Evolutionary conservation across 345 rosid genomes (phyloP), one percentile per base, ranked within the genome.

Genomic region (Syzygium aqueum): DNA sequence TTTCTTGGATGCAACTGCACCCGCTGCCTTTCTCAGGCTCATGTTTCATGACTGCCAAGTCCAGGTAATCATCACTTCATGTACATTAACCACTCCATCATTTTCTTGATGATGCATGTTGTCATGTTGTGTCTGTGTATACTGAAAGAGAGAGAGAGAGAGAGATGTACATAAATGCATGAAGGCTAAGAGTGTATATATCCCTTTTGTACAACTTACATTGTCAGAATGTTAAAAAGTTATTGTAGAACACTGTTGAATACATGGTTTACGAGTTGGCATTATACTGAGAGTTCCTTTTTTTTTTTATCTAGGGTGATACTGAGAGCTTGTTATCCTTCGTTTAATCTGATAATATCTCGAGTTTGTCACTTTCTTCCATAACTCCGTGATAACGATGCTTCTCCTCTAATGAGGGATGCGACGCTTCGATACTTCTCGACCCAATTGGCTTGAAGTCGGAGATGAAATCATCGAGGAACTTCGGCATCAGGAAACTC

Each of bases 41-140:
- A 33, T 91, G 89, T 89, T 91, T 40, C 90, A 91, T 85, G 92
- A 89, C 87, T 91, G 91, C 89, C 88, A 87, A 89, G 89, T 88
- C 61, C 91, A 88, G 89, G 91, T 88, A 61, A 87, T 22, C 53
- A 40, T 77, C 37, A 27, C 86, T 50, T n/a, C 84, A 61, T n/a
- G 6, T 28, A 27, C 67, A 61, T 14, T 14, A 27, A 61, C 33
- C 73, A 30, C 8, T n/a, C 19, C 33, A n/a, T 59, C 65, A 59
- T 61, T 61, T 61, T 7, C 73, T 61, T 15, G 14, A n/a, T 61
- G 14, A 61, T 61, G 33, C 73, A 61, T 61, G 73, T 30, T 3
- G 19, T 61, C 33, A 61, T n/a, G 65, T 12, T 59, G 73, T 61
- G 73, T n/a, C 63, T n/a, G 33, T 13, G 28, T 4, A 57, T 57